Evolutionary conservation across 176 grass and related monocot genomes (phyloP).

Genomic region (Secale cereale): DNA sequence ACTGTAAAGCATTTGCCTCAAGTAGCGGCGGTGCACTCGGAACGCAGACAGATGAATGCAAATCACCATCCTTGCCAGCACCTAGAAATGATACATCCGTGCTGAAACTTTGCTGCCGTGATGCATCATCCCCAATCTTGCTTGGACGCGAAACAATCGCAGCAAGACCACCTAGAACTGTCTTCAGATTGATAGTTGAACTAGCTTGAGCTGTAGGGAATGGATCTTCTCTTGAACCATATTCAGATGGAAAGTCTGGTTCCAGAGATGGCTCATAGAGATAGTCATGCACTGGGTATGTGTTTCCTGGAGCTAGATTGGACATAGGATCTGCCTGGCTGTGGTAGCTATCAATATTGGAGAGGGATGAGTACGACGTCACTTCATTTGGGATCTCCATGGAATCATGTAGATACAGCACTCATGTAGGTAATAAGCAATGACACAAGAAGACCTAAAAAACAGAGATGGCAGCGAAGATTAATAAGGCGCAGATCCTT

Average conservation of each 20-base stretch:
- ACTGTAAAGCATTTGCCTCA: constrained; percentile 49
- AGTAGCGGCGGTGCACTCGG: constrained; percentile 75
- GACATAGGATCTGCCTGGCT: constrained; percentile 21
- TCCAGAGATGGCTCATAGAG: constrained; percentile 49
- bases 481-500: not conserved
- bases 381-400: constrained; percentile 56
- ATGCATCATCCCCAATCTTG: constrained; percentile 11
- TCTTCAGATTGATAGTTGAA: constrained; percentile 69
- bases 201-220: constrained; percentile 14
- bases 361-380: constrained; percentile 54
- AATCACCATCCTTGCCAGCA: constrained; percentile 54
- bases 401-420: constrained; percentile 30
- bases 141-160: constrained; percentile 49
- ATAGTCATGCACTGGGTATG: constrained; percentile 29
- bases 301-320: constrained; percentile 11
- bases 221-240: constrained; percentile 21
- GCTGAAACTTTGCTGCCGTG: constrained; percentile 33
- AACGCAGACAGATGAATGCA: constrained; percentile 75
- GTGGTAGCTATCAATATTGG: constrained; percentile 19
- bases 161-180: constrained; percentile 55
- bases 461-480: not conserved
- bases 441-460: constrained; percentile 15
- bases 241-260: constrained; percentile 45
- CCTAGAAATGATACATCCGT: constrained; percentile 73
- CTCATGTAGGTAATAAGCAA: not conserved